phyloP scores from a whole-genome alignment of 805 yeast species.

The Kodamaea hsintzibuensis region DNA sequence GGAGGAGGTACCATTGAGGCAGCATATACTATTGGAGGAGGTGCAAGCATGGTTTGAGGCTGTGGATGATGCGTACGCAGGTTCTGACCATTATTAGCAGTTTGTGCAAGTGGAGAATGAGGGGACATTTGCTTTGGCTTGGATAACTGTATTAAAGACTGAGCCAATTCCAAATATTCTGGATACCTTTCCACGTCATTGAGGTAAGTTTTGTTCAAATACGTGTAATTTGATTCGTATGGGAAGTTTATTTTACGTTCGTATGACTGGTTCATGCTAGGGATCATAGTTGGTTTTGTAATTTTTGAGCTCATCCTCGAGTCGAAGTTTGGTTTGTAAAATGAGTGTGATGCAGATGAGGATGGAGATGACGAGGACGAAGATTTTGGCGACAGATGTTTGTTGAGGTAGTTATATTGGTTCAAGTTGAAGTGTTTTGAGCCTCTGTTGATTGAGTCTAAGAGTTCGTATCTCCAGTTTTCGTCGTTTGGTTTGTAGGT shows the following conservation, averaged over 20 bases:
- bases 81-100: not conserved
- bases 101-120: constrained; percentile 5
- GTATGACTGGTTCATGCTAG: constrained; percentile 16
- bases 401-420: constrained; percentile 31
- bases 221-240: constrained; percentile 53
- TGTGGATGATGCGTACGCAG: not conserved
- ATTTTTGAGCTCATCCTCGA: constrained; percentile 36
- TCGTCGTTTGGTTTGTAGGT: constrained; percentile 47
- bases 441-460: constrained; percentile 33
- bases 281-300: constrained; percentile 18
- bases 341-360: constrained; percentile 5
- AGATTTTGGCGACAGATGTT: constrained; percentile 10
- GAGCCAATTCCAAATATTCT: constrained; percentile 49
- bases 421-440: constrained; percentile 25
- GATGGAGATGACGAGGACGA: constrained; percentile 1
- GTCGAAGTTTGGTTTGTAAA: constrained; percentile 36
- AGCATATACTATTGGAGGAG: constrained; percentile 9
- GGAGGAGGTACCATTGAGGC: constrained; percentile 8
- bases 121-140: constrained; percentile 13
- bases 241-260: constrained; percentile 51
- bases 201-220: constrained; percentile 48
- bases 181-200: constrained; percentile 51
- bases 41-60: constrained; percentile 3
- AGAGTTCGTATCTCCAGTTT: constrained; percentile 43
- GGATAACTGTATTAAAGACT: constrained; percentile 39